Base-by-base conservation (phyloP, 208 protist species). In the Acanthamoeba triangularis region DNA sequence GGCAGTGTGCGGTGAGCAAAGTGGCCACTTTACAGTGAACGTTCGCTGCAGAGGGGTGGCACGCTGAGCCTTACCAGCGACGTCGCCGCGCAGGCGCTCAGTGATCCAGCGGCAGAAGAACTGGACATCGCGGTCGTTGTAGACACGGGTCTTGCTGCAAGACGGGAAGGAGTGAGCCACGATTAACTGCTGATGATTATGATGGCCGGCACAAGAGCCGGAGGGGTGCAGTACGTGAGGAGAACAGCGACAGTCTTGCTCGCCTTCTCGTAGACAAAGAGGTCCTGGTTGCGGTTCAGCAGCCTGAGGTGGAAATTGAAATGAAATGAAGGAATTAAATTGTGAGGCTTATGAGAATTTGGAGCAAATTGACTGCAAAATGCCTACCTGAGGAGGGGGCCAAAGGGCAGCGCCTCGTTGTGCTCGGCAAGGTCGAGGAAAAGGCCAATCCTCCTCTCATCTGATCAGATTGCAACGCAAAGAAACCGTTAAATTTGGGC, bases 71-170 rank as follows among this genome's bases (percentile, higher is more conserved):
- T 0, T 78, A 78, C 69, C 74, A 28, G 74, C 74, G 49, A 82
- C 6, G 41, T 82, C 41, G 74, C 56, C 54, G 56, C 82, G 82
- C 82, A 90, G 56, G 25, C 56, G 82, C 82, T 90, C 82, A 14
- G 28, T 30, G 82, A 35, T 67, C 82, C 82, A 90, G 33, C 56
- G 82, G 82, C 82, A 90, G 56, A 90, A 90, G 82, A 65, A 90
- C 82, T 90, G 47, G 54, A 90, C 82, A 28, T 90, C 82, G 14
- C 47, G 41, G 49, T 59, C 56, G 37, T 44, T 90, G 47, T 67
- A 90, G 33, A 11, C 49, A 6, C 6, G 30, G 0, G 52, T 33
- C 82, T 90, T 59, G 6, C 52, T 67, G 54, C 3, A 67, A 23
- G 14, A 44, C 41, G 41, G 3, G 41, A 44, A 4, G 41, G 41